Evolutionary conservation across 202 grass and related monocot genomes (phyloP), one percentile per base, ranked within the genome.

Genomic region (Alloteropsis angusta): DNA sequence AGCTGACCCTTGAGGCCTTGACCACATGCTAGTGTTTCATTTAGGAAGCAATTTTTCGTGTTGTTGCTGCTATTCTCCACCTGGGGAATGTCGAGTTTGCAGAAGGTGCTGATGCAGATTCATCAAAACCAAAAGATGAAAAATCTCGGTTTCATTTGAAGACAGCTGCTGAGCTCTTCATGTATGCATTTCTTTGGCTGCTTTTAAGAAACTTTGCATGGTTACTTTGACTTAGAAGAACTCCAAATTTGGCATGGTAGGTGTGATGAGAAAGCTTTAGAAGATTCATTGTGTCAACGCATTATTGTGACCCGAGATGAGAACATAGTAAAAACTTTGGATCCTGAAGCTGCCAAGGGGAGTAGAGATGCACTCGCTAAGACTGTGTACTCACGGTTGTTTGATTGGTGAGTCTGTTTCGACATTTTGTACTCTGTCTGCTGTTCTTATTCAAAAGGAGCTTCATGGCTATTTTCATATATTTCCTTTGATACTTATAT

Each of bases 321-420:
- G 74, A 94, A 92, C 79, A 98, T 98, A 83, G 77, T 98, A 54
- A 98, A 98, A 79, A 88, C 74, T 55, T 82, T 98, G 78, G 92
- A 88, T 67, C 85, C 81, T 72, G 91, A 88, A 75, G 76, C 87
- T 92, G 95, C 95, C 25, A 63, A 85, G 32, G 87, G 90, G 42
- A 94, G 92, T 80, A 94, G 95, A 87, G 95, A 98, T 81, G 95
- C 95, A 52, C 86, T 98, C 67, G 89, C 95, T 67, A 98, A 98
- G 60, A 93, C 81, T 60, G 92, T 94, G 68, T 98, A 98, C 84
- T 94, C 91, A 78, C 87, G 78, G 30, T 80, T 98, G 73, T 98
- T 98, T 84, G 95, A 98, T 82, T 98, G 95, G 91, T 90, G 82
- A 87, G 88, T 48, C 55, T 69, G 17, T 53, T 48, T 82, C 3